Evolutionary conservation across 139 green algal species (phyloP), one percentile per base, ranked within the genome.

Genomic region (Chlamydomonas schloesseri): DNA sequence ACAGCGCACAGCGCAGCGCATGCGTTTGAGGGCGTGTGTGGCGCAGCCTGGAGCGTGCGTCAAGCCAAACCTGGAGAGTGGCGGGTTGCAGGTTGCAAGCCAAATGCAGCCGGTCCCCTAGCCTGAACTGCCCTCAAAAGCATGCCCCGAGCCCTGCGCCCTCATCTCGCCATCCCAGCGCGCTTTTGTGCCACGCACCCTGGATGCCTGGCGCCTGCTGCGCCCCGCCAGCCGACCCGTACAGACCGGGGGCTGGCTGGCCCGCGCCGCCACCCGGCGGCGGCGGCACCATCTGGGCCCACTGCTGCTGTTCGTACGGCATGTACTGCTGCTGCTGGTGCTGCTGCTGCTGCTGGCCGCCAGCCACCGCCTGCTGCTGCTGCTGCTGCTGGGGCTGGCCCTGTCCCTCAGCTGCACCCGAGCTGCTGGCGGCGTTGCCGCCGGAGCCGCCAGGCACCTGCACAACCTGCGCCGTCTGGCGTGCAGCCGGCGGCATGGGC

Each of bases 391-490:
- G 42, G 6, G 5, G 42, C 42, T 50, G 42, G 42, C 42, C 42
- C 42, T 50, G 42, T 5, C 42, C 42, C 42, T 50, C 42, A 8
- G 6, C 42, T 8, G 24, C 21, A 33, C 9, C 14, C 68, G 31
- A 13, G 9, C 42, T 29, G 21, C 28, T 3, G 33, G 34, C 68
- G 21, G 6, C 17, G 21, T 47, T 26, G 21, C 18, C 26, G 26
- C 42, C 26, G 69, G 15, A 14, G 37, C 36, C 79, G 17, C n/a
- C 47, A 6, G 31, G 3, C 47, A 85, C 67, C 26, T 67, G 79
- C 31, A 85, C 79, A 29, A 85, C 79, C 79, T 85, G 79, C 14
- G 79, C 79, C n/a, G 79, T 85, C 67, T 85, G 79, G 33, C 79
- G 65, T 8, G 79, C 67, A 20, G 79, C 64, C 0, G 79, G 79